These are phyloP conservation scores for Pseudopithomyces maydicus DNA, from an alignment of 2,329 filamentous ascomycete genomes.

Conservation along the genomic window DNA sequence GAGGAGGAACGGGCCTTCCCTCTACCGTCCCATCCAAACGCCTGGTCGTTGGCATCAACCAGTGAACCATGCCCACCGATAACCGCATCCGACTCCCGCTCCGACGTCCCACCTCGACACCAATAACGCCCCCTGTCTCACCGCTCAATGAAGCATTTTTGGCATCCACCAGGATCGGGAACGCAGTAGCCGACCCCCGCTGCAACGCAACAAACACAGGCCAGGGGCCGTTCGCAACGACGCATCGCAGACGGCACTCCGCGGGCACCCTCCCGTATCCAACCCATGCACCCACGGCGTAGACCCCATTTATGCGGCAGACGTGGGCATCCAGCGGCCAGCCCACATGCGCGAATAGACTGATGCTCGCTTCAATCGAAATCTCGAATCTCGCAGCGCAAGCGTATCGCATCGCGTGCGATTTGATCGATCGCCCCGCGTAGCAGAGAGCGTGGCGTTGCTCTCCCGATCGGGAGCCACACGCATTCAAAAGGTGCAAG, in stretches of 20 bases:
- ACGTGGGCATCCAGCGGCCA: not conserved
- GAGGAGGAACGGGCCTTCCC: not conserved
- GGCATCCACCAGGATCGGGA: constrained; percentile 1
- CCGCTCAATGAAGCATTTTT: not conserved
- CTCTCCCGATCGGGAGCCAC: not conserved
- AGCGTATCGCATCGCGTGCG: not conserved
- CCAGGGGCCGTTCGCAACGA: not conserved
- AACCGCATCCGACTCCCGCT: not conserved
- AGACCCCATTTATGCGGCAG: no score
- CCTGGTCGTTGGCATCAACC: not conserved
- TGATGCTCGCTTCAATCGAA: not conserved
- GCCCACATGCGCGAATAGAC: not conserved
- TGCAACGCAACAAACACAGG: not conserved
- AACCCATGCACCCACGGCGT: no score
- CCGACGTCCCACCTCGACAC: not conserved
- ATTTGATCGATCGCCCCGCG: constrained; percentile 2
- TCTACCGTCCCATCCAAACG: not conserved
- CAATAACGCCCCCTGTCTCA: not conserved
- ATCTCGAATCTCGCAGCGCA: constrained; percentile 1
- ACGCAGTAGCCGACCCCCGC: not conserved
- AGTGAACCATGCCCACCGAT: not conserved
- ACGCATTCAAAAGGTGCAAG: not conserved
- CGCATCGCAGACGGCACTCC: no score
- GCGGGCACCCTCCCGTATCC: no score
- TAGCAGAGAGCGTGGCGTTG: not conserved